phyloP scores from a whole-genome alignment of 2,329 filamentous ascomycete genomes.

The Botrytis deweyae region DNA sequence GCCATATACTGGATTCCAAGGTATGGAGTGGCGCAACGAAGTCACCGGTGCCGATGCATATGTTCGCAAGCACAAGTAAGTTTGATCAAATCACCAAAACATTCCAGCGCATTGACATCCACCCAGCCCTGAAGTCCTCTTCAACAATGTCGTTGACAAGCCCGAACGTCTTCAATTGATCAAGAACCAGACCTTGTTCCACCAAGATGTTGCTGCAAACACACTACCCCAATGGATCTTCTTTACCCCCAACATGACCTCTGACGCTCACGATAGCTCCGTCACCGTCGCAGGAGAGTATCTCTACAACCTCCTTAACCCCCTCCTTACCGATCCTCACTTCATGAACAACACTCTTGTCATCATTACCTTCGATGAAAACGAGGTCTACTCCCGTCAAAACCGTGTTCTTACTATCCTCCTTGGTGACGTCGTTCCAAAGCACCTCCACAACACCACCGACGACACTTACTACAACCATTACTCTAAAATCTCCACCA shows the following conservation, averaged over 20 bases:
- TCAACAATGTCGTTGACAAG: constrained; percentile 61
- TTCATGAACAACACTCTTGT: constrained; percentile 78
- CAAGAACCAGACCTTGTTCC: constrained; percentile 72
- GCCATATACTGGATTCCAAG: constrained; percentile 73
- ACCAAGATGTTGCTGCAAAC: constrained; percentile 61
- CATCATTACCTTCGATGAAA: constrained; percentile 78
- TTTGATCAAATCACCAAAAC: neutral
- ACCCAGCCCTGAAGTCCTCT: constrained; percentile 54
- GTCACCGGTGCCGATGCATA: constrained; percentile 69
- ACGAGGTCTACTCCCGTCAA: constrained; percentile 62
- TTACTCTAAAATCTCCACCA: constrained; percentile 67
- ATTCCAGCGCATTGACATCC: neutral
- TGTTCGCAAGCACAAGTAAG: constrained; percentile 76
- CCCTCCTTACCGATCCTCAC: constrained; percentile 64
- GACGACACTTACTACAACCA: constrained; percentile 72
- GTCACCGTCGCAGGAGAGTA: constrained; percentile 68
- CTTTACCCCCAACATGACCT: constrained; percentile 53
- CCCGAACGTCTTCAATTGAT: constrained; percentile 62
- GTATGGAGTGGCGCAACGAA: constrained; percentile 61
- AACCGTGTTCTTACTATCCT: constrained; percentile 72
- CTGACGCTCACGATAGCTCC: constrained; percentile 72
- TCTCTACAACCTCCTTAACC: constrained; percentile 66
- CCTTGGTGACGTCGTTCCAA: constrained; percentile 70
- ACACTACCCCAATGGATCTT: constrained; percentile 65
- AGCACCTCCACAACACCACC: constrained; percentile 61